phyloP scores from a whole-genome alignment of 768 basidiomycete genomes.

The Auricularia auricula-judae region DNA sequence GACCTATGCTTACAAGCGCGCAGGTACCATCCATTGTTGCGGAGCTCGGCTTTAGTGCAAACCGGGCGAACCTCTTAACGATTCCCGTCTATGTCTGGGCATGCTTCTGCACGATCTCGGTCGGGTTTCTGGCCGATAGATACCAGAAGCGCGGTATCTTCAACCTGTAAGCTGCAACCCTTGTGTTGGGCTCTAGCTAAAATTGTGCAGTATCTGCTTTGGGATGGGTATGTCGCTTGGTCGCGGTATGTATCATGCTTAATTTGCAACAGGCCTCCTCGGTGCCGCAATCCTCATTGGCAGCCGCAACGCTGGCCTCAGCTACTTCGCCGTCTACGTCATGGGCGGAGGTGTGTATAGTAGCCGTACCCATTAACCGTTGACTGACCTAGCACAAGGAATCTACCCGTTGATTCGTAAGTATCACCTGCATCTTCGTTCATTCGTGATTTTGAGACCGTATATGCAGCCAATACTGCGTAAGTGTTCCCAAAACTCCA shows the following conservation, averaged over 20 bases:
- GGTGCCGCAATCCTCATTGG: conserved; percentile 49
- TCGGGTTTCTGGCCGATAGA: conserved; percentile 54
- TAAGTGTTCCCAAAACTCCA: conserved; percentile 16
- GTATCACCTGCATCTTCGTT: background rate
- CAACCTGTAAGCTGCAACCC: conserved; percentile 39
- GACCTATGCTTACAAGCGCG: too few species aligned
- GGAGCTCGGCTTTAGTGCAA: conserved; percentile 34
- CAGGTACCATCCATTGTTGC: background rate
- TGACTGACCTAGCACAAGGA: conserved; percentile 28
- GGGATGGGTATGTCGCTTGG: conserved; percentile 17
- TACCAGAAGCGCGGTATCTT: conserved; percentile 50
- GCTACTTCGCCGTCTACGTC: conserved; percentile 62
- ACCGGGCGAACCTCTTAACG: conserved; percentile 62
- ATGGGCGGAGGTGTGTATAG: conserved; percentile 41
- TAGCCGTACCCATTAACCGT: background rate
- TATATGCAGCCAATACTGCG: conserved; percentile 40
- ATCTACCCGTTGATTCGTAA: conserved; percentile 54
- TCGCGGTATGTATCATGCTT: background rate
- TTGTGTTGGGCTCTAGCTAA: background rate
- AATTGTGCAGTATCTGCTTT: conserved; percentile 3
- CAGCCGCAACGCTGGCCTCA: conserved; percentile 50
- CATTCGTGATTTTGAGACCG: background rate
- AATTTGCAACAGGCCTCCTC: background rate
- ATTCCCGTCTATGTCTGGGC: conserved; percentile 69
- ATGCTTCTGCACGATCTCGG: conserved; percentile 49